Conservation (phyloP, 805 yeast species). For the Spathaspora hagerdaliae region DNA sequence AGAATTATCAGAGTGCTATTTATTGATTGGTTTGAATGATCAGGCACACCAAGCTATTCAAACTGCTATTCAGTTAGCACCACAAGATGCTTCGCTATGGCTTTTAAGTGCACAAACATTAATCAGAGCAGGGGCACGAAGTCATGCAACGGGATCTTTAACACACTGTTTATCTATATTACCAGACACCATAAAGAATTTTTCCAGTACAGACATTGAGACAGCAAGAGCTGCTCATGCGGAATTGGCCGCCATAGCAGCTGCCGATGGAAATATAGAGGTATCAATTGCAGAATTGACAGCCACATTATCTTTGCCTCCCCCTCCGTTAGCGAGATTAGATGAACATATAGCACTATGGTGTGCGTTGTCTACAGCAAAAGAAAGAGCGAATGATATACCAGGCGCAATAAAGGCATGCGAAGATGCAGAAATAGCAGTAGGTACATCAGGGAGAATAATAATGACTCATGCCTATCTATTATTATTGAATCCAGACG, state of each 20-base stretch:
- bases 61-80: conserved; percentile 35
- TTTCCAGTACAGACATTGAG: conserved; percentile 35
- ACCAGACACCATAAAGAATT: conserved; percentile 27
- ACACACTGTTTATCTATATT: conserved; percentile 41
- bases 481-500: conserved; percentile 21
- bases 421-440: conserved; percentile 41
- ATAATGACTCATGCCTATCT: conserved; percentile 48
- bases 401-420: conserved; percentile 48
- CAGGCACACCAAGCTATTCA: conserved; percentile 49
- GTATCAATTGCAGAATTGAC: conserved; percentile 47
- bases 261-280: conserved; percentile 47
- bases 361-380: conserved; percentile 50
- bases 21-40: conserved; percentile 42
- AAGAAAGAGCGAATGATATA: conserved; percentile 48
- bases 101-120: conserved; percentile 47
- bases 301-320: conserved; percentile 47
- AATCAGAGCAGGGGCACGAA: conserved; percentile 37
- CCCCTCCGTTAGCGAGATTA: conserved; percentile 41
- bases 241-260: conserved; percentile 53
- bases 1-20: conserved; percentile 51
- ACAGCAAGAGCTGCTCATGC: conserved; percentile 50
- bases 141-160: conserved; percentile 46
- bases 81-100: conserved; percentile 45
- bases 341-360: conserved; percentile 49
- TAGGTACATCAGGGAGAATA: conserved; percentile 44